phyloP scores from a whole-genome alignment of 1,139 yeast genomes.

The Pichia sp. region DNA sequence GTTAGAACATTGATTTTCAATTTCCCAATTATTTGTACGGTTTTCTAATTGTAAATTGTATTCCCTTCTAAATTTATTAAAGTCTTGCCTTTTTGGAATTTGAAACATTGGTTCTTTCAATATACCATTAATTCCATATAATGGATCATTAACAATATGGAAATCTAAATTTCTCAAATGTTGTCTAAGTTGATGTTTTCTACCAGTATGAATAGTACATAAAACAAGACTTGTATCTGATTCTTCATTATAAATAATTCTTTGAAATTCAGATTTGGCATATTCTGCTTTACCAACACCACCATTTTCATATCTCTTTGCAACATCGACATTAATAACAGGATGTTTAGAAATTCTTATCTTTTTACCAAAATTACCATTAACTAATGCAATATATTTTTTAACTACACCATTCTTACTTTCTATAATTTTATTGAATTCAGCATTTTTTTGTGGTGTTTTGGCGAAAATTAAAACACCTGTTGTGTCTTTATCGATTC shows the following conservation, averaged over 20 bases:
- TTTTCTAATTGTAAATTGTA: conserved; percentile 6
- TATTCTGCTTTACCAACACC: conserved; percentile 21
- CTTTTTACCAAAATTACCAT: conserved; percentile 47
- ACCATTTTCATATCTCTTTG: conserved; percentile 23
- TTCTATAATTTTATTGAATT: conserved; percentile 25
- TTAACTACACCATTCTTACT: conserved; percentile 33
- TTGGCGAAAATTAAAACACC: conserved; percentile 61
- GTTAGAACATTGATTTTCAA: conserved; percentile 32
- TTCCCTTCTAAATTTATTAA: conserved; percentile 6
- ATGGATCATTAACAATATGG: conserved; percentile 64
- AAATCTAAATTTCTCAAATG: conserved; percentile 54
- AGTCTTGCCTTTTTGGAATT: conserved; percentile 16
- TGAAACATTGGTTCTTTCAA: conserved; percentile 9
- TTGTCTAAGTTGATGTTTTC: conserved; percentile 73
- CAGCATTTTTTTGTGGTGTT: conserved; percentile 33
- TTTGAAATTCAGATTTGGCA: conserved; percentile 37
- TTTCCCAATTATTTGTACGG: conserved; percentile 10
- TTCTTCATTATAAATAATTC: conserved; percentile 29
- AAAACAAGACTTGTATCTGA: conserved; percentile 46
- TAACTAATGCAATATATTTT: conserved; percentile 54
- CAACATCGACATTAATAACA: conserved; percentile 18
- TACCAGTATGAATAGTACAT: conserved; percentile 64
- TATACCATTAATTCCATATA: conserved; percentile 35
- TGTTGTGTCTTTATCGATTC: conserved; percentile 67
- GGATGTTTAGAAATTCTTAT: conserved; percentile 15